Evolutionary conservation across 1,284 basidiomycete genomes (phyloP), one percentile per base, ranked within the genome.

Genomic region (Leccinum olivaceoglutinosum): DNA sequence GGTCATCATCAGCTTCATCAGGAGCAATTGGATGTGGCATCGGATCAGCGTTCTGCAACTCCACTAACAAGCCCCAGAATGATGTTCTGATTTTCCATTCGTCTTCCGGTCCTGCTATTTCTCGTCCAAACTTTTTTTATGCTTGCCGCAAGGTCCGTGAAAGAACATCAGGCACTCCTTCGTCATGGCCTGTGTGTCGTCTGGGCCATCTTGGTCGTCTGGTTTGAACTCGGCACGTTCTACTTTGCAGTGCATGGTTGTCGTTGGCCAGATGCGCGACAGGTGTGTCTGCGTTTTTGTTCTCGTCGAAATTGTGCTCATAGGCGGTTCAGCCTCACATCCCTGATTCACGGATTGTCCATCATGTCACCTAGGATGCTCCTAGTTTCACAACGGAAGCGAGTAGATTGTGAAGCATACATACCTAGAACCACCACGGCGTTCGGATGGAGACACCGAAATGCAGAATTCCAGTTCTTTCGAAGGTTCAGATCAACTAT

Each of bases 371-470:
- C 71, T 73, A 53, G 46, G 9, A 53, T 60, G 5, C 8, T 7
- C 5, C 54, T 67, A 10, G 46, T 39, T 34, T 59, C 5, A 18
- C 3, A 11, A 39, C 2, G 38, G 10, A 8, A 16, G 39, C 1
- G 3, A 44, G 68, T 90, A 79, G 0, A 86, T 16, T 76, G 78
- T 87, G 84, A 90, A 92, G 86, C 92, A 92, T 88, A 29, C 75
- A 92, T 88, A 29, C 94, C 94, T 21, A 94, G 78, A 66, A 96
- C 91, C 9, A 96, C 80, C 8, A 94, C 85, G 12, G 80, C 81
- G 70, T 94, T 81, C 1, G 93, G 90, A 25, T 78, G 81, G 34
- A 90, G 78, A 29, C 80, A 74, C 12, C 78, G 60, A 49, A 75
- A 81, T 0, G 87, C 84, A 21, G 84, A 82, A 65, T 81, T 81